Percentiles rank a stretch among this genome's conserved stretches.
Conservation (phyloP, 1,284 basidiomycete genomes). For the Cutaneotrichosporon mucoides region DNA sequence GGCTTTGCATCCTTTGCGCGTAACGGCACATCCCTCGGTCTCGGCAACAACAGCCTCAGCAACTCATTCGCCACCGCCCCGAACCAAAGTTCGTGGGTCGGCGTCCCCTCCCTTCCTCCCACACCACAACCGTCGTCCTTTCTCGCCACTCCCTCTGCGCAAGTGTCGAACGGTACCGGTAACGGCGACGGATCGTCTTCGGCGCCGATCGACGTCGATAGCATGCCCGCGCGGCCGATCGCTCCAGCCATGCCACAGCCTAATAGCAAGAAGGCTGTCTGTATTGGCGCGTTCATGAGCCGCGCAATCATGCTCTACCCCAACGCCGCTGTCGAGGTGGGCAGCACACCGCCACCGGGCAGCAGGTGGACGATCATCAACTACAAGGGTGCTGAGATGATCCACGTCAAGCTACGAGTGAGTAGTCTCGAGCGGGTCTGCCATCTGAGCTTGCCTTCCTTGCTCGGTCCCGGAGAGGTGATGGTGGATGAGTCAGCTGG, state of each 20-base stretch:
- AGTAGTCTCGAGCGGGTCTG: neutral
- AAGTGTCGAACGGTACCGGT: neutral
- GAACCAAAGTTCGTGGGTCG: neutral
- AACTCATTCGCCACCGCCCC: neutral
- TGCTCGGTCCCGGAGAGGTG: no score
- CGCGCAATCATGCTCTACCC: conserved; percentile 84
- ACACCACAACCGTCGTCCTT: no score
- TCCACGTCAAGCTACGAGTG: conserved; percentile 64
- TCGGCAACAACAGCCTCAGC: neutral
- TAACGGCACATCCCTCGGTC: neutral
- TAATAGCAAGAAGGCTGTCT: conserved; percentile 54
- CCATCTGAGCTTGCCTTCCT: no score
- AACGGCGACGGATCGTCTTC: conserved; percentile 13
- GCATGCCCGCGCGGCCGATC: conserved; percentile 1
- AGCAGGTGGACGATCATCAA: conserved; percentile 31
- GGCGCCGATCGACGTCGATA: conserved; percentile 35
- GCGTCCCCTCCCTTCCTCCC: neutral
- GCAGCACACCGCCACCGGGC: conserved; percentile 32
- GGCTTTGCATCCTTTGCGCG: neutral
- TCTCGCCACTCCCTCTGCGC: no score
- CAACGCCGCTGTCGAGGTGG: conserved; percentile 62
- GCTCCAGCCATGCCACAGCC: neutral
- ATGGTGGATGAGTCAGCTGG: neutral
- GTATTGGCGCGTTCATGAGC: conserved; percentile 77
- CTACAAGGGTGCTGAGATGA: conserved; percentile 60